Evolutionary conservation across 805 yeast species (phyloP).

Genomic region (Candida ficus): DNA sequence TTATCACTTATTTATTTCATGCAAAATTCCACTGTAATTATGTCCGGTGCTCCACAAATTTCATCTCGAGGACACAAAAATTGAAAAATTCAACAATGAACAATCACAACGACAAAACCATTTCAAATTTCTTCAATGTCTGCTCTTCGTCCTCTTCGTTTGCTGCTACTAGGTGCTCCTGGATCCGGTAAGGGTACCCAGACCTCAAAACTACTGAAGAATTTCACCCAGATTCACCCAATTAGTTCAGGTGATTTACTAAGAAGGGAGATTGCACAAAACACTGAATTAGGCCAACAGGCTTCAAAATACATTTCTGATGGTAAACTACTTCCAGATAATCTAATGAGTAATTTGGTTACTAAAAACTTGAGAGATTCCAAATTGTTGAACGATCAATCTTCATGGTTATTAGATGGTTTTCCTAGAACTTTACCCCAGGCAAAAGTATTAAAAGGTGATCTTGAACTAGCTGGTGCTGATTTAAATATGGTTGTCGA

Average conservation of each 20-base stretch:
- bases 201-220: constrained; percentile 56
- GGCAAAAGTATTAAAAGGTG: constrained; percentile 52
- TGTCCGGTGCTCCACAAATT: too few relatives aligned
- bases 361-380: constrained; percentile 39
- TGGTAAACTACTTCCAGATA: constrained; percentile 76
- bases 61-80: too few relatives aligned
- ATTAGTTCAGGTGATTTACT: constrained; percentile 84
- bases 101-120: too few relatives aligned
- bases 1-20: too few relatives aligned
- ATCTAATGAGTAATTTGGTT: constrained; percentile 55
- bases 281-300: constrained; percentile 48
- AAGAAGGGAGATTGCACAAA: constrained; percentile 55
- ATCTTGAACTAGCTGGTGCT: constrained; percentile 34
- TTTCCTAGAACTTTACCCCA: constrained; percentile 81
- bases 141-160: constrained; percentile 42
- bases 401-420: constrained; percentile 83
- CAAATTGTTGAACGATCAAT: constrained; percentile 37
- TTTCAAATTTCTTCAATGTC: too few relatives aligned
- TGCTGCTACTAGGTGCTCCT: constrained; percentile 85
- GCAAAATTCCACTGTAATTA: too few relatives aligned
- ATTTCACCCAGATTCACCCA: constrained; percentile 47
- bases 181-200: constrained; percentile 96
- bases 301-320: constrained; percentile 52
- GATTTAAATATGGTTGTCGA: constrained; percentile 75
- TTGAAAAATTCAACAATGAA: too few relatives aligned